phyloP scores from a whole-genome alignment of 495 filamentous ascomycete species.

The Choiromyces venosus region DNA sequence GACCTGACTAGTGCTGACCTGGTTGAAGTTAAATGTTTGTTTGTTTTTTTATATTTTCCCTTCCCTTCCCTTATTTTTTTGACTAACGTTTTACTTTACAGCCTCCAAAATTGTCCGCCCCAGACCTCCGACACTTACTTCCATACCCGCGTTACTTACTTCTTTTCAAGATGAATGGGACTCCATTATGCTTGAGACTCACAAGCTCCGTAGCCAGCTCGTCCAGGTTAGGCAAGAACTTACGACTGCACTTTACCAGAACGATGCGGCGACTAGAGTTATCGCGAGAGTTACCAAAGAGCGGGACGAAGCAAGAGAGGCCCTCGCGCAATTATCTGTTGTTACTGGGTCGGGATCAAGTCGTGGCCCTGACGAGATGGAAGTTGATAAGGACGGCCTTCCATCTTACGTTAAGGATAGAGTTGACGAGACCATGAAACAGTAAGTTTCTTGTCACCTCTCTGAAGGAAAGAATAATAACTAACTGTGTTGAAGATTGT shows the following conservation, averaged over 20 bases:
- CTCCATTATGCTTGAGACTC: conserved; percentile 81
- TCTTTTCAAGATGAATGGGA: conserved; percentile 99
- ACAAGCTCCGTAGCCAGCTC: conserved; percentile 79
- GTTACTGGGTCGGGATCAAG: conserved; percentile 50
- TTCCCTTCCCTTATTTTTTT: neutral
- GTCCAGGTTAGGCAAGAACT: conserved; percentile 88
- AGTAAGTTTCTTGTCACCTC: conserved; percentile 42
- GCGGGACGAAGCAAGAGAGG: conserved; percentile 86
- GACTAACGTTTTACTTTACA: conserved; percentile 13
- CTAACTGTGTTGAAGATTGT: conserved; percentile 55
- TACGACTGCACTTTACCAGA: conserved; percentile 85
- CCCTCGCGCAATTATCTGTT: conserved; percentile 78
- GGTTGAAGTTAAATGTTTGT: conserved; percentile 64
- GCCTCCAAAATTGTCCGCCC: conserved; percentile 74
- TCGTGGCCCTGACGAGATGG: conserved; percentile 75
- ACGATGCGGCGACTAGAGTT: conserved; percentile 90
- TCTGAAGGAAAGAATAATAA: conserved; percentile 13
- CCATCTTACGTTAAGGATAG: conserved; percentile 66
- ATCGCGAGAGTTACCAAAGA: conserved; percentile 84
- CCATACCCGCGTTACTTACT: conserved; percentile 89
- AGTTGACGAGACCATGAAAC: conserved; percentile 47
- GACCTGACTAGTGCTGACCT: conserved; percentile 80
- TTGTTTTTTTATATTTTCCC: neutral
- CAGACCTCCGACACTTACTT: conserved; percentile 89
- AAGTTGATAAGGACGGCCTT: conserved; percentile 67